Percentiles rank a stretch among this genome's conserved stretches.
Evolutionary conservation across 208 protist species (phyloP).

Genomic region (Kentomonas sorsogonicus): DNA sequence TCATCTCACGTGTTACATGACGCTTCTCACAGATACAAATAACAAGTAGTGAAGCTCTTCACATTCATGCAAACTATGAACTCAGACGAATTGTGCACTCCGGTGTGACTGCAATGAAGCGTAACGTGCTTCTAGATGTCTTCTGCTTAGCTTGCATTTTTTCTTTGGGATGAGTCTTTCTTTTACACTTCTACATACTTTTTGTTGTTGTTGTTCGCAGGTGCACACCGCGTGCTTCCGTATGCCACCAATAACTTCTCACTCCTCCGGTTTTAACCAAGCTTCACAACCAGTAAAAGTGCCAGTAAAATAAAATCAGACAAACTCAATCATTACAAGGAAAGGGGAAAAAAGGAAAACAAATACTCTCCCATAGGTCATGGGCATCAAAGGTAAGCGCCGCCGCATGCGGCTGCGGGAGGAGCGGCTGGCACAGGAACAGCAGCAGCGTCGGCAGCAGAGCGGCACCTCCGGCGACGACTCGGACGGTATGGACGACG

Average conservation of each 20-base stretch:
- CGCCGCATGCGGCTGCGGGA: constrained; percentile 66
- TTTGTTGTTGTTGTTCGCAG: no score
- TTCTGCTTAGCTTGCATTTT: constrained; percentile 10
- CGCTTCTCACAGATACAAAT: not conserved
- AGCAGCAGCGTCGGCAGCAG: constrained; percentile 8
- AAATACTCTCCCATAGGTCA: constrained; percentile 11
- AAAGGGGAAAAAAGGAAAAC: constrained; percentile 1
- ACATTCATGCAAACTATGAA: not conserved
- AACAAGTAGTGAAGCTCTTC: not conserved
- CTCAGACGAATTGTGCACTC: not conserved
- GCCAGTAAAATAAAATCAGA: not conserved
- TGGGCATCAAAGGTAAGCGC: constrained; percentile 81
- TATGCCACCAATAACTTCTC: not conserved
- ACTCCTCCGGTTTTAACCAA: not conserved
- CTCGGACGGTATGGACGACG: constrained; percentile 8
- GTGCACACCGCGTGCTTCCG: not conserved
- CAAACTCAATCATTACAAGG: not conserved
- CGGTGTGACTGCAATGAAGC: no score
- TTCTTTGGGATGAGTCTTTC: constrained; percentile 8
- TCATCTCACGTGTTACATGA: not conserved
- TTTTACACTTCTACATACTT: no score
- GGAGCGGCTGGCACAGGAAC: constrained; percentile 16
- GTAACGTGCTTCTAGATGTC: not conserved
- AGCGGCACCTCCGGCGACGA: constrained; percentile 12
- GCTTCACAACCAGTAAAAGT: not conserved